Conservation (phyloP, 2,329 filamentous ascomycete genomes). For the Ceratocystis albifundus region DNA sequence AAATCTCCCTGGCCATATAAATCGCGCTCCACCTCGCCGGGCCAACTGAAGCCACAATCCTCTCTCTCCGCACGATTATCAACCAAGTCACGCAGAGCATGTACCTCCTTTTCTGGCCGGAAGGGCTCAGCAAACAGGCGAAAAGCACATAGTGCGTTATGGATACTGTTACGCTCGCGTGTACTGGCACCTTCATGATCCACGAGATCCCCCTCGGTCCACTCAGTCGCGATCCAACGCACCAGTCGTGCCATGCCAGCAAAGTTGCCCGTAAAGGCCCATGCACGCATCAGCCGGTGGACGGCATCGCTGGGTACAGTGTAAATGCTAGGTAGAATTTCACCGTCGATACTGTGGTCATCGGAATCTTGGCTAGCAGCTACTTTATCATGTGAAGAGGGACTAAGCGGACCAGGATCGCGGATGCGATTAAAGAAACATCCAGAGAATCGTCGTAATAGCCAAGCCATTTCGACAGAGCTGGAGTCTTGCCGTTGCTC, state of each 20-base stretch:
- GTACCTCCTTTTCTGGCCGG: constrained; percentile 30
- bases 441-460: constrained; percentile 13
- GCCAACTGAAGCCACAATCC: constrained; percentile 32
- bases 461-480: constrained; percentile 13
- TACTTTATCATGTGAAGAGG: background rate
- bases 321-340: constrained; percentile 1
- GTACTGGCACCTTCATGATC: constrained; percentile 3
- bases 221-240: constrained; percentile 46
- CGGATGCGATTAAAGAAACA: constrained; percentile 14
- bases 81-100: constrained; percentile 28
- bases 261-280: constrained; percentile 50
- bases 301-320: constrained; percentile 13
- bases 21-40: constrained; percentile 31
- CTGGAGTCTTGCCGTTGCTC: constrained; percentile 6
- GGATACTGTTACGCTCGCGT: constrained; percentile 31
- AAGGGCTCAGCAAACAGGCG: constrained; percentile 38
- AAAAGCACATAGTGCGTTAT: constrained; percentile 36
- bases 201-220: constrained; percentile 30
- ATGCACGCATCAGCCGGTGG: constrained; percentile 38
- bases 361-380: background rate
- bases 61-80: constrained; percentile 26
- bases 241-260: constrained; percentile 46
- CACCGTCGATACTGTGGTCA: background rate
- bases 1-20: constrained; percentile 27
- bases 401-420: background rate